Evolutionary conservation across 176 grass and related monocot species (phyloP).

Genomic region (Oryza meyeriana): DNA sequence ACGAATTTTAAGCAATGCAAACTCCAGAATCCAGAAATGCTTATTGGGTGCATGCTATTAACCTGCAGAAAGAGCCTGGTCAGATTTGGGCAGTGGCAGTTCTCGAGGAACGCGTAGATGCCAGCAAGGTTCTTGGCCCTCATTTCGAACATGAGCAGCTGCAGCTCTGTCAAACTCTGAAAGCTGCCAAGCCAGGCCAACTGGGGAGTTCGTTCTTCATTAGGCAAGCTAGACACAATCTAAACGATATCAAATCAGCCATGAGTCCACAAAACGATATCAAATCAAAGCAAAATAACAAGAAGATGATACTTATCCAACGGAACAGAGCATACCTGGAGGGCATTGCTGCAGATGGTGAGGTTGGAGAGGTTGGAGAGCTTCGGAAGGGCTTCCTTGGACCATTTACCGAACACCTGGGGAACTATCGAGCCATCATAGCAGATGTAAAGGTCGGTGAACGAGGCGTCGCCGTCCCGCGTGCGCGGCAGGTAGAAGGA

Average conservation of each 20-base stretch:
- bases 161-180: conserved; percentile 46
- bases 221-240: conserved; percentile 23
- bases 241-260: not conserved
- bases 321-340: not conserved
- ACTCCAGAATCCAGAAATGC: not conserved
- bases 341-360: conserved; percentile 31
- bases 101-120: conserved; percentile 52
- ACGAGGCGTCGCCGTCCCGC: not conserved
- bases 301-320: not conserved
- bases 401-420: not conserved
- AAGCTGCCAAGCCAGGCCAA: conserved; percentile 38
- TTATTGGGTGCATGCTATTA: not conserved
- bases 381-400: not conserved
- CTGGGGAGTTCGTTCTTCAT: not conserved
- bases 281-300: not conserved
- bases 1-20: not conserved
- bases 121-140: conserved; percentile 35
- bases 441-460: conserved; percentile 43
- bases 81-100: conserved; percentile 37
- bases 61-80: conserved; percentile 71
- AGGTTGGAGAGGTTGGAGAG: conserved; percentile 37
- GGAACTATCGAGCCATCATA: not conserved
- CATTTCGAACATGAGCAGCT: conserved; percentile 61
- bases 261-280: not conserved
- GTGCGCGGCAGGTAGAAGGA: not conserved